These are phyloP conservation scores for Agaricus subrufescens DNA, from an alignment of 768 basidiomycete genomes.

Conservation along the genomic window DNA sequence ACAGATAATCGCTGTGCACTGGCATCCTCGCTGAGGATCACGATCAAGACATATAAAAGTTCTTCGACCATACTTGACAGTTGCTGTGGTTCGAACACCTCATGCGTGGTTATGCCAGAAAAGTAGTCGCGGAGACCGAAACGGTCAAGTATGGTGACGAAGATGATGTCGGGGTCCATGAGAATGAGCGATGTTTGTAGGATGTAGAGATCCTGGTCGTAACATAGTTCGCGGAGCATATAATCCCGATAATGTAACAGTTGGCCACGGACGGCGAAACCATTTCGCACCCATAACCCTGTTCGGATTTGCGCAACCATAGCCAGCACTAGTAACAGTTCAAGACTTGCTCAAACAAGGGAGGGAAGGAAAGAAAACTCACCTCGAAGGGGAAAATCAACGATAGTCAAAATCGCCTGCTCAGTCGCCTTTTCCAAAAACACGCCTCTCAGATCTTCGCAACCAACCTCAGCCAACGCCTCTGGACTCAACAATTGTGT, in stretches of 20 bases:
- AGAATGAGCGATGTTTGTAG: slow-evolving; percentile 81
- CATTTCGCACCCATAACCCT: slow-evolving; percentile 97
- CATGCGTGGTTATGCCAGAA: slow-evolving; percentile 55
- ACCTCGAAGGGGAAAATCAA: slow-evolving; percentile 92
- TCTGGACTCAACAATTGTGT: slow-evolving; percentile 61
- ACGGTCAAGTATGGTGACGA: slow-evolving; percentile 86
- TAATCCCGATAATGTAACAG: slow-evolving; percentile 95
- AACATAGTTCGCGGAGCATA: slow-evolving; percentile 91
- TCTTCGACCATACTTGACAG: slow-evolving; percentile 89
- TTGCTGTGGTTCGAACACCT: slow-evolving; percentile 64
- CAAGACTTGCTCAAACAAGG: background rate
- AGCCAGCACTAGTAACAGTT: slow-evolving; percentile 52
- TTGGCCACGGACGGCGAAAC: slow-evolving; percentile 92
- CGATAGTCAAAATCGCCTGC: slow-evolving; percentile 63
- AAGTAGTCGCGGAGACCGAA: slow-evolving; percentile 84
- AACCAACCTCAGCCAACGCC: slow-evolving; percentile 44
- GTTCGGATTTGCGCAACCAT: slow-evolving; percentile 95
- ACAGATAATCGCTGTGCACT: slow-evolving; percentile 68
- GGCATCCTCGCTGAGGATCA: slow-evolving; percentile 77
- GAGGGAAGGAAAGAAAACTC: slow-evolving; percentile 17
- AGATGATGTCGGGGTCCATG: slow-evolving; percentile 71
- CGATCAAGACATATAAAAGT: slow-evolving; percentile 81
- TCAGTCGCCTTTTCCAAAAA: slow-evolving; percentile 60
- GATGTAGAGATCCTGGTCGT: slow-evolving; percentile 91
- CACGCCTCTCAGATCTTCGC: slow-evolving; percentile 54